phyloP scores from a whole-genome alignment of 495 filamentous ascomycete species.

The Penicillium paxilli region DNA sequence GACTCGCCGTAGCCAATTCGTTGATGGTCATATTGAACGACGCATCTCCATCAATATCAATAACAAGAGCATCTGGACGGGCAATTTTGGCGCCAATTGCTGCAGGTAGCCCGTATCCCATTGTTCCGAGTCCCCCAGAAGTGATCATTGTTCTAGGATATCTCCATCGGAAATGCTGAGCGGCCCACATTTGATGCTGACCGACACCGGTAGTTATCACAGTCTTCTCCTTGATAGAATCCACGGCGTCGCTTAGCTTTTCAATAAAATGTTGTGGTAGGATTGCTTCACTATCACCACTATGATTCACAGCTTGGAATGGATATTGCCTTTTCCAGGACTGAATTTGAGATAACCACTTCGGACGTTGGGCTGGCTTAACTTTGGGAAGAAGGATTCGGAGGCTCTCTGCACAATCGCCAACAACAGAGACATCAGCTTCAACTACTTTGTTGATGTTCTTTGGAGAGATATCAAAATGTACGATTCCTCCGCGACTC shows the following conservation, averaged over 20 bases:
- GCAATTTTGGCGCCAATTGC: slow-evolving; percentile 95
- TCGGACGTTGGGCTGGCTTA: slow-evolving; percentile 64
- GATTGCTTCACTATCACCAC: slow-evolving; percentile 62
- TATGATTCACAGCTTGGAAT: slow-evolving; percentile 33
- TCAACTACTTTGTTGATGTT: slow-evolving; percentile 67
- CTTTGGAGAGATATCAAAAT: slow-evolving; percentile 66
- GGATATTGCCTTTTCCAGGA: slow-evolving; percentile 87
- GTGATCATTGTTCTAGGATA: slow-evolving; percentile 86
- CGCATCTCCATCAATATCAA: slow-evolving; percentile 94
- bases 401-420: slow-evolving; percentile 67
- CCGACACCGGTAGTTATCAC: slow-evolving; percentile 91
- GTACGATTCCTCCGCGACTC: slow-evolving; percentile 59
- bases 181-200: slow-evolving; percentile 97
- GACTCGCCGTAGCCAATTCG: slow-evolving; percentile 83
- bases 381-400: slow-evolving; percentile 68
- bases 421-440: slow-evolving; percentile 59
- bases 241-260: slow-evolving; percentile 73
- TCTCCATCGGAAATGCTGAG: slow-evolving; percentile 91
- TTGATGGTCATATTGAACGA: slow-evolving; percentile 97
- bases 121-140: slow-evolving; percentile 89
- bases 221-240: slow-evolving; percentile 70
- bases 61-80: slow-evolving; percentile 77
- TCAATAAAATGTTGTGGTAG: slow-evolving; percentile 88
- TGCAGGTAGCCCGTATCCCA: slow-evolving; percentile 91
- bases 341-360: slow-evolving; percentile 86